Conservation (phyloP, 2,329 filamentous ascomycete species). For the Curvularia sp. region DNA sequence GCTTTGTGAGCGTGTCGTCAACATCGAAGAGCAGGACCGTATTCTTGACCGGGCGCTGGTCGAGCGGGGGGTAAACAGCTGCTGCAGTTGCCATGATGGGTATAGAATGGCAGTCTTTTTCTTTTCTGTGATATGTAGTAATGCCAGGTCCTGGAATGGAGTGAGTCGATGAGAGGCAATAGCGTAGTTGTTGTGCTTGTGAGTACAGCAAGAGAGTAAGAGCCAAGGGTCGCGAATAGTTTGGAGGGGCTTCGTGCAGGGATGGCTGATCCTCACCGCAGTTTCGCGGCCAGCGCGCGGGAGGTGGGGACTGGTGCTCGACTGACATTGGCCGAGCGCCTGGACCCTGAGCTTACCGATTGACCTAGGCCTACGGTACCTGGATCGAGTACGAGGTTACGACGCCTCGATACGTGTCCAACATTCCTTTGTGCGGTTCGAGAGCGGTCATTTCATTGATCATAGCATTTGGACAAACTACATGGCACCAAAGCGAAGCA, state of each 20-base stretch:
- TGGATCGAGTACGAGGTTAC: slow-evolving; percentile 4
- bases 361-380: slow-evolving; percentile 5
- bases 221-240: slow-evolving; percentile 17
- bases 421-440: not conserved
- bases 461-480: not conserved
- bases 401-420: slow-evolving; percentile 6
- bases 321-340: slow-evolving; percentile 14
- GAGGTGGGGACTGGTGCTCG: slow-evolving; percentile 28
- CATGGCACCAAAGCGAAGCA: not conserved
- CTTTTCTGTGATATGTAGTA: not conserved
- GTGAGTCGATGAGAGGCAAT: not conserved
- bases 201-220: slow-evolving; percentile 19
- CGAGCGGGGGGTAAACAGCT: slow-evolving; percentile 73
- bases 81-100: slow-evolving; percentile 51
- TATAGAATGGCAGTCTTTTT: not conserved
- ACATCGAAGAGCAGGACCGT: slow-evolving; percentile 97
- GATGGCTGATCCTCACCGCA: slow-evolving; percentile 34
- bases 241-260: slow-evolving; percentile 33
- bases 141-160: not conserved
- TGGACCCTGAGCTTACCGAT: slow-evolving; percentile 14
- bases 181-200: slow-evolving; percentile 1
- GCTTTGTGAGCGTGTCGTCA: slow-evolving; percentile 86
- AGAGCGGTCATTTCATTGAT: not conserved
- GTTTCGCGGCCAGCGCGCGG: slow-evolving; percentile 23
- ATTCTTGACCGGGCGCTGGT: slow-evolving; percentile 85